A percentile compares a stretch with the other conserved stretches of the same genome.
These are phyloP conservation scores for Trichoderma endophyticum DNA, from an alignment of 2,329 filamentous ascomycete species.

Conservation along the genomic window DNA sequence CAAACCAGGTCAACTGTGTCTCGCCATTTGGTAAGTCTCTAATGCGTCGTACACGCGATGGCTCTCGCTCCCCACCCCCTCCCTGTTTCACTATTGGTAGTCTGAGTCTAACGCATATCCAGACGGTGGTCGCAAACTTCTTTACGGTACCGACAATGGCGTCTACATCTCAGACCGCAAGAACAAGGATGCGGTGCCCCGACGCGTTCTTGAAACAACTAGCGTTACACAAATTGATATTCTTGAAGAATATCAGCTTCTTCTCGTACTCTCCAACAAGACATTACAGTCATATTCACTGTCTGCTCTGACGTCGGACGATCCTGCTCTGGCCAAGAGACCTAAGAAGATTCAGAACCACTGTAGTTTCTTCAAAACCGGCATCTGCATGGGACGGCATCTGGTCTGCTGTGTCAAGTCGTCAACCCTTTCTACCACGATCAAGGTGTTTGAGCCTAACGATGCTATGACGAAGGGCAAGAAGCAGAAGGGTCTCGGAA, in stretches of 20 bases:
- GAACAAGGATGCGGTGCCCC: constrained; percentile 76
- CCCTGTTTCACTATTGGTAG: background rate
- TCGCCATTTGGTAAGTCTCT: constrained; percentile 74
- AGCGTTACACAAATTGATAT: constrained; percentile 95
- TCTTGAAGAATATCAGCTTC: constrained; percentile 87
- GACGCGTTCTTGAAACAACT: constrained; percentile 78
- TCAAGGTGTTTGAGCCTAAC: constrained; percentile 99
- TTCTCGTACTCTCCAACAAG: constrained; percentile 90
- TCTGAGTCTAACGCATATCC: background rate
- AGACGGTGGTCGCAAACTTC: constrained; percentile 93
- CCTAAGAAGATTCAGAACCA: constrained; percentile 96
- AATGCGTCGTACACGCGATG: background rate
- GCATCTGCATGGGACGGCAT: constrained; percentile 89
- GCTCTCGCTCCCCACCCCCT: background rate
- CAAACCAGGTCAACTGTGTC: constrained; percentile 90
- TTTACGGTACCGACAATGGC: constrained; percentile 91
- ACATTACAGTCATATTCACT: constrained; percentile 86
- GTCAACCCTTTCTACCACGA: constrained; percentile 86
- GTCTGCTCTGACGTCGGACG: constrained; percentile 79
- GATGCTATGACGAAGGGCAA: constrained; percentile 90
- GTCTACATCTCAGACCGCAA: constrained; percentile 91
- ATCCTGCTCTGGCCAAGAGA: constrained; percentile 75
- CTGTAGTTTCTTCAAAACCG: constrained; percentile 97
- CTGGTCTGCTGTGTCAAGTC: constrained; percentile 97
- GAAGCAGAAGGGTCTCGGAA: constrained; percentile 91